Base-by-base conservation (phyloP, 345 rosid genomes). In the Populus alba region DNA sequence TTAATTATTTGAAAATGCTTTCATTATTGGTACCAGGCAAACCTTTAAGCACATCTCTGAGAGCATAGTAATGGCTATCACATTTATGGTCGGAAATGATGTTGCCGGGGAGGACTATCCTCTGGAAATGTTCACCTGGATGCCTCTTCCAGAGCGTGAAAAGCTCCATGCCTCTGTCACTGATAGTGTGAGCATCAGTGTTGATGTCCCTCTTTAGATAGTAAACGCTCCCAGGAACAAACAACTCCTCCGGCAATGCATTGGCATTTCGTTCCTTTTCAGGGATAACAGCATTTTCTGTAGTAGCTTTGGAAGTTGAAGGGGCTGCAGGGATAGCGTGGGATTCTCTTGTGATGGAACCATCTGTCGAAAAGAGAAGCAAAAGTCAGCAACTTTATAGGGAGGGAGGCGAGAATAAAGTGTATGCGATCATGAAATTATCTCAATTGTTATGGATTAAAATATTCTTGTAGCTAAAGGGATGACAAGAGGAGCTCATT, bases 1-100 rank as follows among this genome's bases (percentile, higher is more conserved):
- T 49, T 49, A 49, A 15, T 49, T 57, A 85, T 67, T 73, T 68
- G 78, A 92, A 90, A 73, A 91, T 80, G 72, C 39, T 80, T 62
- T 91, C 93, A 23, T 85, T 84, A 23, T 67, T 59, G 63, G 87
- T 80, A 68, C 74, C 75, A 2, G 97, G 91, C 81, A 94, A 84
- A 61, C 92, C 91, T 89, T 96, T 96, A 29, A 91, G 90, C 23
- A 92, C 97, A 78, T 96, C 99, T 81, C 99, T 79, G 15, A 96
- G 79, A 1, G 97, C 98, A 6, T 85, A 89, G 85, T 89, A 90
- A 83, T 96, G 99, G 86, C 90, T 90, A 79, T 91, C 98, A 43
- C 98, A 96, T 83, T 88, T 91, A 79, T 96, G 99, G 77, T 94
- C 97, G 10, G 92, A 89, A 74, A 94, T 88, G 79, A 96, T 78